Base-by-base conservation (phyloP, 2,329 filamentous ascomycete genomes). In the Epichloe scottii region DNA sequence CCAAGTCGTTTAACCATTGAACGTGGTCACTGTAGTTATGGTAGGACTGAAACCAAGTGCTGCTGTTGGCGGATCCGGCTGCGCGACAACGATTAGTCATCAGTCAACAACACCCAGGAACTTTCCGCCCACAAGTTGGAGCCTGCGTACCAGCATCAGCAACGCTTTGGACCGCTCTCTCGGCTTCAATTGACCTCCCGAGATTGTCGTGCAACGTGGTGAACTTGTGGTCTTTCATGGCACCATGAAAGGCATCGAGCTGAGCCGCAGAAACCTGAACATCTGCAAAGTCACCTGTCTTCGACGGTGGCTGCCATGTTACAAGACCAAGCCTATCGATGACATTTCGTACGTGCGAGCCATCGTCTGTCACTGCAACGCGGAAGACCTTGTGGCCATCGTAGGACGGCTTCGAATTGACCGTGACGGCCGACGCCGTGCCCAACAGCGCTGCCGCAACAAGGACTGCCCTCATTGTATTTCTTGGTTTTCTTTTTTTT, bases 41-140 rank as follows among this genome's bases (percentile, higher is more conserved):
- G 57, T 80, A 81, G 1, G 67, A 67, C 51, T 73, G 66, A 63
- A 79, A 81, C 71, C 74, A 80, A 5, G 70, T n/a, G n/a, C n/a
- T 62, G 33, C 60, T 51, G 53, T 62, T 61, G 42, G 60, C 59
- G 2, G 59, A 57, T 1, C 59, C 59, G 10, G 55, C 60, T 57
- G 45, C 7, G 12, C 15, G 26, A 35, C 6, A n/a, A 26, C 15
- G 14, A 48, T 40, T 34, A 44, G 15, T 15, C 3, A 35, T 37
- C 6, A 11, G 17, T 34, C 23, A 17, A 19, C 4, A 21, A 21
- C 21, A 21, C 21, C 21, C 21, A 3, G 21, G 21, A 21, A 21
- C 21, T 21, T 21, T 21, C 21, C 21, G 21, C 21, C 21, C 21
- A 21, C 21, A 3, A 21, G 21, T 8, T 15, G 17, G 5, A 17